Evolutionary conservation across 116 monocot genomes (phyloP), one percentile per base, ranked within the genome.

Genomic region (Dioscorea cayenensis): DNA sequence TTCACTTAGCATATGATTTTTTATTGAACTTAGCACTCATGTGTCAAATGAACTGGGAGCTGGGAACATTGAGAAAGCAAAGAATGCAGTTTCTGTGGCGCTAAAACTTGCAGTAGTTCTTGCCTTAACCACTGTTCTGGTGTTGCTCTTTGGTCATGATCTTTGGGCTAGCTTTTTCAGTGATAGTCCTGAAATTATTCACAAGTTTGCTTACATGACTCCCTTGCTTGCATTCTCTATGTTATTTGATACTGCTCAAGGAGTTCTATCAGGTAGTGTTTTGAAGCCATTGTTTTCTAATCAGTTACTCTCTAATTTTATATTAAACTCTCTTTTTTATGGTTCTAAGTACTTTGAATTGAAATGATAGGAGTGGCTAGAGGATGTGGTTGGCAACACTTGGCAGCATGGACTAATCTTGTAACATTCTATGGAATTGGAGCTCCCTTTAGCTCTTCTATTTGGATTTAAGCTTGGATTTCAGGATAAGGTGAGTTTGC

Each of bases 11-110:
- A 25, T 10, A 32, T 67, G 23, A 60, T 38, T 49, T 11, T 11
- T 12, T 1, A 43, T 43, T 20, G 59, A 32, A 32, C 14, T 29
- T 73, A 94, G 94, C 82, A 94, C 94, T 1, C 83, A 88, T 13
- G 90, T 94, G 23, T 90, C 94, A 11, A 94, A 90, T 75, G 94
- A 94, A 76, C 72, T 87, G 2, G 94, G 94, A 11, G 81, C 81
- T 19, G 88, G 94, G 66, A 87, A 88, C 61, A 51, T 67, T 22
- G 73, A 77, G 50, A 74, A 78, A 64, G 94, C 88, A 0, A 85
- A 86, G 69, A 72, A 79, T 64, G 88, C 88, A 0, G 82, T 94
- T 14, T 55, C 72, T 9, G 84, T 84, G 70, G 84, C 90, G 2
- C 70, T 90, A 36, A 85, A 86, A 72, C 82, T 85, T 19, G 78